These are phyloP conservation scores for Ceratobasidium sp. DNA, from an alignment of 1,284 basidiomycete species.

Conservation along the genomic window DNA sequence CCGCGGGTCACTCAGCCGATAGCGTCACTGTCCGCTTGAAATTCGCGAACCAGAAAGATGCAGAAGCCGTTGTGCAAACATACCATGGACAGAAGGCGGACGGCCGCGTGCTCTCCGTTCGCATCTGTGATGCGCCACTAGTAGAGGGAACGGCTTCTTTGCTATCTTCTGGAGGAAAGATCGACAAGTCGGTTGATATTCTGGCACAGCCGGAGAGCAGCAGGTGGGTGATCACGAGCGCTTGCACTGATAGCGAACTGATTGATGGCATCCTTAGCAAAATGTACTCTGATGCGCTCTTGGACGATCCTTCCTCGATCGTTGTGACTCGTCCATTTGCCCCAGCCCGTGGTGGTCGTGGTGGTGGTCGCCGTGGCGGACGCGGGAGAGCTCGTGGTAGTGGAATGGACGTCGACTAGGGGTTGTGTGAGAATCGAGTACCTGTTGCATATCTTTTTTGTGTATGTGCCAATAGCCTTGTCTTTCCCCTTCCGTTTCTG, in stretches of 20 bases:
- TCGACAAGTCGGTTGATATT: conserved; percentile 37
- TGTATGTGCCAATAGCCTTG: conserved; percentile 22
- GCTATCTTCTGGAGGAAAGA: conserved; percentile 29
- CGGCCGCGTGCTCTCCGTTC: conserved; percentile 39
- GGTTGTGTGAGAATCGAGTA: background rate
- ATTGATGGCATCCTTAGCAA: conserved; percentile 28
- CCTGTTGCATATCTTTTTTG: background rate
- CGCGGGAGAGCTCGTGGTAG: conserved; percentile 38
- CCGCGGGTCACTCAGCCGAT: conserved; percentile 34
- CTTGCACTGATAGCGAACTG: background rate
- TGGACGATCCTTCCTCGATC: conserved; percentile 33
- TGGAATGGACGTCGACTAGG: conserved; percentile 36
- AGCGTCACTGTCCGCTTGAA: conserved; percentile 39
- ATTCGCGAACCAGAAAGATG: conserved; percentile 38
- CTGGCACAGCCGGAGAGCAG: conserved; percentile 34
- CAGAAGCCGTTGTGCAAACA: conserved; percentile 34
- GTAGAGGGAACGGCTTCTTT: conserved; percentile 25
- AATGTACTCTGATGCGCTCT: conserved; percentile 41
- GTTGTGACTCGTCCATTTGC: conserved; percentile 28
- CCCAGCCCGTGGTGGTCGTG: conserved; percentile 26
- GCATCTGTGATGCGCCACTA: conserved; percentile 34
- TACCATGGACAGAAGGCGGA: conserved; percentile 41
- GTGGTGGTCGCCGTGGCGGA: conserved; percentile 36
- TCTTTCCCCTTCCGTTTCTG: background rate
- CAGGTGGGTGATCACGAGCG: conserved; percentile 19